Base-by-base conservation (phyloP, 2,329 filamentous ascomycete genomes). In the Ophiocordyceps camponoti-rufipedis region DNA sequence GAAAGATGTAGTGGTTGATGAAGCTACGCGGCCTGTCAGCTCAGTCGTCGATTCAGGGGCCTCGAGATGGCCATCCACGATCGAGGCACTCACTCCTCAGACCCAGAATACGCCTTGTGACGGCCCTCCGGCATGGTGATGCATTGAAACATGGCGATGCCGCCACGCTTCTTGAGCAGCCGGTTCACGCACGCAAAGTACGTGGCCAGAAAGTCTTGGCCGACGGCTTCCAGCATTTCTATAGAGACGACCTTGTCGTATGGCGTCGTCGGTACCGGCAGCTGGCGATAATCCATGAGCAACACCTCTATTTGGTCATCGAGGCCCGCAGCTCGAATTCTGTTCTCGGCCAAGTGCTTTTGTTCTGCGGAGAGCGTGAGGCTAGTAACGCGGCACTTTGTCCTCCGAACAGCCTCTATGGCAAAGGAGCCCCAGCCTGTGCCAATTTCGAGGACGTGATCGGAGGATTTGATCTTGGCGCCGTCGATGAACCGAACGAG, bases 191-290 rank as follows among this genome's bases (percentile, higher is more conserved):
- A 75, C 16, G 65, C 62, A 55, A 86, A 86, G 55, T 85, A 86
- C 2, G 72, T 79, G 18, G 69, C 66, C 31, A 86, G 59, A 52
- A 75, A 85, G 54, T 82, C 77, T 44, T 71, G 65, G 3, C 82
- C 82, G 0, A 85, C 82, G 1, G 78, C 78, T 62, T 86, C 82
- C 19, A 85, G 64, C 82, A 86, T 86, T 56, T 86, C 82, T 47
- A 85, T 83, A 4, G 78, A 83, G 8, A 85, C 69, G 7, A 85
- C 67, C 56, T 84, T 84, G 59, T 86, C 82, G 52, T 76, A 86
- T 0, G 66, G 63, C 1, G 60, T 63, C 41, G 66, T 63, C 0
- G 75, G 72, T 0, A 69, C 56, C 1, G 73, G 68, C 4, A 84
- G 61, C 28, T 69, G 70, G 44, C 82, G 72, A 56, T 86, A 86